Percentiles rank a stretch among this genome's conserved stretches.
phyloP scores from a whole-genome alignment of 768 basidiomycete genomes.

The Lactifluus hygrophoroides region DNA sequence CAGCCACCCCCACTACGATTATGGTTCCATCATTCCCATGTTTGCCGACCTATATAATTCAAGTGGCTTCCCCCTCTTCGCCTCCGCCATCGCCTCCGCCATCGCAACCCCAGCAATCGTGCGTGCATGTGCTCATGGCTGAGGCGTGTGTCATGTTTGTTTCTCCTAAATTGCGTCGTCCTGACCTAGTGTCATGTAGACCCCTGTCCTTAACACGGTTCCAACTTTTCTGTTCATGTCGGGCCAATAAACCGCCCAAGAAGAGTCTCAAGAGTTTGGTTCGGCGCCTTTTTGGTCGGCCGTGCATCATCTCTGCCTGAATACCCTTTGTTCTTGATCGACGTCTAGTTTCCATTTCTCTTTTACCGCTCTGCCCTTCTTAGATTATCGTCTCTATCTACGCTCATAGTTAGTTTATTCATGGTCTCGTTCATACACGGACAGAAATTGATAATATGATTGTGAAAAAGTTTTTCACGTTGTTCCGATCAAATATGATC shows the following conservation, averaged over 20 bases:
- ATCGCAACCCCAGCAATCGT: neutral
- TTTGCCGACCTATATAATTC: neutral
- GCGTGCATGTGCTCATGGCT: neutral
- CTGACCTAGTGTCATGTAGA: neutral
- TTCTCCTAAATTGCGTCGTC: neutral
- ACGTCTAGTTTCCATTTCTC: neutral
- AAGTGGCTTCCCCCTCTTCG: neutral
- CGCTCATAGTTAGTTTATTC: neutral
- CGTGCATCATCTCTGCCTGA: neutral
- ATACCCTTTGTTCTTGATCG: neutral
- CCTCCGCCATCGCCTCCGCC: neutral
- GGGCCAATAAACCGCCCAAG: neutral
- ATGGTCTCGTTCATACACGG: neutral
- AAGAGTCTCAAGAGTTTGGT: neutral
- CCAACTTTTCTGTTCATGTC: neutral
- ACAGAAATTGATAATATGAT: neutral
- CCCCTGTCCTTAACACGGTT: neutral
- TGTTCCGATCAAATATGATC: constrained; percentile 1
- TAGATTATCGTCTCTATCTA: neutral
- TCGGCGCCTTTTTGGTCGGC: neutral
- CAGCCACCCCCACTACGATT: neutral
- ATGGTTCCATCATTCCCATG: no score
- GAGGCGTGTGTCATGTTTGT: neutral
- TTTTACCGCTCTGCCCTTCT: no score
- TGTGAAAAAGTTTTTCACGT: constrained; percentile 11